Conservation (phyloP, 805 yeast species). For the Teunomyces kruisii region DNA sequence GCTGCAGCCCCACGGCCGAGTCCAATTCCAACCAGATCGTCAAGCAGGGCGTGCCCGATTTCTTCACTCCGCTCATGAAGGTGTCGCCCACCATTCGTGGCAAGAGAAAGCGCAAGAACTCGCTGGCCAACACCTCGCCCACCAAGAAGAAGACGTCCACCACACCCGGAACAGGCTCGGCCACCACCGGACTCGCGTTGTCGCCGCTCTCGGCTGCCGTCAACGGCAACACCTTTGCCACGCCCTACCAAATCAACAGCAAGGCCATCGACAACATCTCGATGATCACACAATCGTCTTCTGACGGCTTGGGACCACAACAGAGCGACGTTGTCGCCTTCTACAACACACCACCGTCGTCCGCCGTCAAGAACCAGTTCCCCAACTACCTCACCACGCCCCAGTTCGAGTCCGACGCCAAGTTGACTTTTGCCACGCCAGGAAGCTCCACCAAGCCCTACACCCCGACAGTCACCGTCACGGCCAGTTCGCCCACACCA, state of each 20-base stretch:
- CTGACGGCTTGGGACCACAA: conserved; percentile 2
- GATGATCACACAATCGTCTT: conserved; percentile 24
- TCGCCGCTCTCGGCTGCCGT: conserved; percentile 20
- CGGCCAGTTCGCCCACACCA: conserved; percentile 4
- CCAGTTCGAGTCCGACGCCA: conserved; percentile 6
- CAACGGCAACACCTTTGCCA: conserved; percentile 15
- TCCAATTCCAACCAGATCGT: conserved; percentile 37
- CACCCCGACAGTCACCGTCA: conserved; percentile 3
- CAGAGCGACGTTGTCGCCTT: neutral
- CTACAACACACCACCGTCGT: conserved; percentile 22
- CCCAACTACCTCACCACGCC: conserved; percentile 12
- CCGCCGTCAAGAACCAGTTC: conserved; percentile 12
- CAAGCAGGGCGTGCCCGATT: conserved; percentile 42
- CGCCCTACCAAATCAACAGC: conserved; percentile 25
- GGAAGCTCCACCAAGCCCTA: conserved; percentile 2
- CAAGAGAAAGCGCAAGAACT: conserved; percentile 10
- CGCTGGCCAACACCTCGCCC: conserved; percentile 8
- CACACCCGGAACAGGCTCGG: neutral
- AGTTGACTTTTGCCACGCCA: conserved; percentile 8
- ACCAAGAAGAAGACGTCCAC: conserved; percentile 4
- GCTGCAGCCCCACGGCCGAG: conserved; percentile 40
- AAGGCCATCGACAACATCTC: conserved; percentile 36
- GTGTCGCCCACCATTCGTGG: conserved; percentile 29
- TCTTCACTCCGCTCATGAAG: conserved; percentile 44
- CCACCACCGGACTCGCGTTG: conserved; percentile 1